Conservation (phyloP, 2,329 filamentous ascomycete species). For the Pestalotiopsis sp. region DNA sequence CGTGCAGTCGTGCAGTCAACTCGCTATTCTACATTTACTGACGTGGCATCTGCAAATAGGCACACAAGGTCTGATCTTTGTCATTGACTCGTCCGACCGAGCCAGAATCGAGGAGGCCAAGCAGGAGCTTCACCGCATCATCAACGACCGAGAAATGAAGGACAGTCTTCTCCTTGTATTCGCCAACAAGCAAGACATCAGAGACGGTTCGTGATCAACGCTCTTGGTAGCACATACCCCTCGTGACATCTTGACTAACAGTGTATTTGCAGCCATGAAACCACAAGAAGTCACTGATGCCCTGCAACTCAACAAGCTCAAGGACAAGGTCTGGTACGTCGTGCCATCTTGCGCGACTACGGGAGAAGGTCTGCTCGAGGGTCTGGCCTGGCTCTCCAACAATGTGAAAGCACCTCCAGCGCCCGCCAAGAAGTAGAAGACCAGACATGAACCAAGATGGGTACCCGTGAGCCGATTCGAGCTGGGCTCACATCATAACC, state of each 20-base stretch:
- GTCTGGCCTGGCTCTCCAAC: constrained; percentile 81
- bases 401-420: constrained; percentile 72
- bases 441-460: neutral
- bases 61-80: constrained; percentile 97
- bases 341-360: constrained; percentile 82
- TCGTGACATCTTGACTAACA: constrained; percentile 1
- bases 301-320: constrained; percentile 75
- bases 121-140: constrained; percentile 93
- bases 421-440: constrained; percentile 50
- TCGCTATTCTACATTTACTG: too few relatives aligned
- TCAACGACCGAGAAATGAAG: constrained; percentile 97
- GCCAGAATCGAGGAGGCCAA: constrained; percentile 90
- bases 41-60: constrained; percentile 50
- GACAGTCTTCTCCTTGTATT: constrained; percentile 93
- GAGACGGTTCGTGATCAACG: constrained; percentile 61
- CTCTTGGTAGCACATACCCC: neutral
- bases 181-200: constrained; percentile 98
- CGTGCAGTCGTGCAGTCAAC: too few relatives aligned
- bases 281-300: constrained; percentile 79
- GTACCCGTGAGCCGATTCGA: neutral
- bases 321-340: constrained; percentile 85
- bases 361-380: constrained; percentile 80
- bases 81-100: constrained; percentile 93
- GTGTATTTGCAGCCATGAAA: constrained; percentile 66
- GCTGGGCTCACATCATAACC: constrained; percentile 2